Conservation (phyloP, 2,329 filamentous ascomycete species). For the Aspergillus thermomutatus region DNA sequence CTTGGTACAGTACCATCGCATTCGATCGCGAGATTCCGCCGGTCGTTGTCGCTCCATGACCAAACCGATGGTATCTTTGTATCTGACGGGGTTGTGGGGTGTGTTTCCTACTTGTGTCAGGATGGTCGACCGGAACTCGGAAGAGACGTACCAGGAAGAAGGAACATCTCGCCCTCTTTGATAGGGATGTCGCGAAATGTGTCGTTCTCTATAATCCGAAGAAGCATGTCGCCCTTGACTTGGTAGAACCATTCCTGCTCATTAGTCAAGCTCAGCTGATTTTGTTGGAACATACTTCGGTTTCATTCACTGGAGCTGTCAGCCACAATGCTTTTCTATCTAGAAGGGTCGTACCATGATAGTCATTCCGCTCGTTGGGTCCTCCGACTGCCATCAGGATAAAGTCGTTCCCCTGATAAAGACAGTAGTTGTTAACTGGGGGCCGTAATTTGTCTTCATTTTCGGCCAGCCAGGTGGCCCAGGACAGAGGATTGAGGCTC, state of each 20-base stretch:
- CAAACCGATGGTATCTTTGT: slow-evolving; percentile 80
- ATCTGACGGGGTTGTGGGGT: slow-evolving; percentile 85
- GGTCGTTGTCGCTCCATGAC: slow-evolving; percentile 82
- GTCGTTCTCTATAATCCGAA: slow-evolving; percentile 13
- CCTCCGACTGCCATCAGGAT: slow-evolving; percentile 18
- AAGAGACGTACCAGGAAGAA: slow-evolving; percentile 13
- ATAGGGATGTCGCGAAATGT: slow-evolving; percentile 14
- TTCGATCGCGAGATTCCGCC: slow-evolving; percentile 62
- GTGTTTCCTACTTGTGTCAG: slow-evolving; percentile 39
- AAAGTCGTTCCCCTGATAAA: slow-evolving; percentile 17
- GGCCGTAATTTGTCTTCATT: slow-evolving; percentile 13
- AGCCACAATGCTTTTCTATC: not conserved
- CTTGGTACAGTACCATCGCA: slow-evolving; percentile 68
- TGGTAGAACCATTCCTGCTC: slow-evolving; percentile 20
- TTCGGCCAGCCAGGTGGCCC: slow-evolving; percentile 10
- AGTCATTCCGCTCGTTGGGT: slow-evolving; percentile 17
- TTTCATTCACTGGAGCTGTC: slow-evolving; percentile 9
- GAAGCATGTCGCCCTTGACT: slow-evolving; percentile 16
- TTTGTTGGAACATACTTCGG: slow-evolving; percentile 6
- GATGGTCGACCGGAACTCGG: not conserved
- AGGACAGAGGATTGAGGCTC: slow-evolving; percentile 6
- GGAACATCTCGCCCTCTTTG: slow-evolving; percentile 16
- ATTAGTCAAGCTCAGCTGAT: not conserved
- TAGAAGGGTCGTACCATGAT: slow-evolving; percentile 10
- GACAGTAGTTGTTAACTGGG: slow-evolving; percentile 16